Percentiles rank a stretch among this genome's conserved stretches.
Conservation (phyloP, 257 asterid species). For the Solanum corneliomulleri region DNA sequence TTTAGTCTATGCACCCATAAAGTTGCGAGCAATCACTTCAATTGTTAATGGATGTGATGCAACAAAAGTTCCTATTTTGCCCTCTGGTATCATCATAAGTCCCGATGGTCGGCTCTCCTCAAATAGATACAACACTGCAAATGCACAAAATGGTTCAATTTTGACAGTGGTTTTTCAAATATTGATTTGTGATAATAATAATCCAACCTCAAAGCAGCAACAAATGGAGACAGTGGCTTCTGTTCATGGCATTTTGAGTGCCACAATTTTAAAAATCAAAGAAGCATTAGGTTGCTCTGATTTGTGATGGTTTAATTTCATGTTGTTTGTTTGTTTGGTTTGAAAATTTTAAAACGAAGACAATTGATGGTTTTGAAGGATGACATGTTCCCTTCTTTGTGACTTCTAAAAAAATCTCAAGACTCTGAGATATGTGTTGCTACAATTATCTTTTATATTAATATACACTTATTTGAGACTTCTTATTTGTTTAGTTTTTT, state of each 20-base stretch:
- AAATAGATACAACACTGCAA: background rate
- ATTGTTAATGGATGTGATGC: constrained; percentile 34
- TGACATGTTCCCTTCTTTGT: background rate
- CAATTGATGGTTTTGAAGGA: background rate
- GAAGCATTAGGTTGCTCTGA: constrained; percentile 17
- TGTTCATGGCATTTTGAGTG: constrained; percentile 31
- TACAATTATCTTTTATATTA: background rate
- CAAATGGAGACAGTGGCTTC: constrained; percentile 37
- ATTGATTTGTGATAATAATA: background rate
- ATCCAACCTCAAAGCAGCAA: constrained; percentile 19
- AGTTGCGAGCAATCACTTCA: background rate
- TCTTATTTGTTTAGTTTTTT: background rate
- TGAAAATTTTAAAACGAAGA: background rate
- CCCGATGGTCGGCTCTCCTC: constrained; percentile 20
- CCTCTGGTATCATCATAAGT: constrained; percentile 56
- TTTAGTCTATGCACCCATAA: constrained; percentile 43
- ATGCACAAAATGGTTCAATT: constrained; percentile 27
- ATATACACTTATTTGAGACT: background rate
- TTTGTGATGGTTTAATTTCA: background rate
- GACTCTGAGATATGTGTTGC: background rate
- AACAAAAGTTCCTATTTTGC: constrained; percentile 28
- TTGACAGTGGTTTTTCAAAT: constrained; percentile 46
- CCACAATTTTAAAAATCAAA: constrained; percentile 39
- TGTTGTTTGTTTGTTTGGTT: background rate
- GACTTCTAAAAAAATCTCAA: background rate